These are phyloP conservation scores for Clitoria ternatea DNA, from an alignment of 306 rosid species.

Conservation along the genomic window DNA sequence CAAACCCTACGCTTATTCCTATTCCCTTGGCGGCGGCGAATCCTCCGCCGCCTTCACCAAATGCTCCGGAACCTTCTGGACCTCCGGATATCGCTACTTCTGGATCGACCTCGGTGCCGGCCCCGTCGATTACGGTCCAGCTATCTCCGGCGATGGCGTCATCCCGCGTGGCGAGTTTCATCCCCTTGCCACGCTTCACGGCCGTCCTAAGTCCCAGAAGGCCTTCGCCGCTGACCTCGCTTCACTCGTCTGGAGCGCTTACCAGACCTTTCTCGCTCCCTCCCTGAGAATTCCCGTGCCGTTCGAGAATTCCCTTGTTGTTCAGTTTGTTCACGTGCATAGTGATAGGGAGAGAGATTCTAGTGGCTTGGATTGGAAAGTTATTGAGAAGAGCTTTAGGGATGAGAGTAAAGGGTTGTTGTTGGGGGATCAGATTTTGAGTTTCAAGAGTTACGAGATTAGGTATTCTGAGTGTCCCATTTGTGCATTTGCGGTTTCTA, in stretches of 20 bases:
- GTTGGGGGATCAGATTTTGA: conserved; percentile 65
- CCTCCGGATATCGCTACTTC: conserved; percentile 55
- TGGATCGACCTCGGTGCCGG: conserved; percentile 97
- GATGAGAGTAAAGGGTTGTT: conserved; percentile 60
- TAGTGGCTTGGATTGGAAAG: conserved; percentile 64
- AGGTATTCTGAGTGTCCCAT: conserved; percentile 48
- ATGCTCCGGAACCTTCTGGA: conserved; percentile 78
- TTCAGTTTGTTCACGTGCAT: conserved; percentile 66
- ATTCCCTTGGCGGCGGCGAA: conserved; percentile 49
- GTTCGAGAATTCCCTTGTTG: conserved; percentile 59
- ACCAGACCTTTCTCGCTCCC: conserved; percentile 83
- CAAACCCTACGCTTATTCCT: conserved; percentile 75
- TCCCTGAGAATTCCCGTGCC: conserved; percentile 74
- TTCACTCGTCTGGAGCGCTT: conserved; percentile 69
- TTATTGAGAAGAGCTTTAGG: conserved; percentile 55
- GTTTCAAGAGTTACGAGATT: conserved; percentile 49
- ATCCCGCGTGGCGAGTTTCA: conserved; percentile 86
- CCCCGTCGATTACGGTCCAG: conserved; percentile 86
- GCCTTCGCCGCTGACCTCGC: conserved; percentile 75
- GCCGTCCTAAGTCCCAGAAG: conserved; percentile 62
- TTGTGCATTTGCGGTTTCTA: conserved; percentile 70
- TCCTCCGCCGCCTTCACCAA: conserved; percentile 69
- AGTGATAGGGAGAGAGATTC: conserved; percentile 21
- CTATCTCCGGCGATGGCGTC: conserved; percentile 81
- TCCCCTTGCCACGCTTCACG: conserved; percentile 72